Percentiles rank a stretch among this genome's conserved stretches.
phyloP scores from a whole-genome alignment of 768 basidiomycete species.

The Mycena pura region DNA sequence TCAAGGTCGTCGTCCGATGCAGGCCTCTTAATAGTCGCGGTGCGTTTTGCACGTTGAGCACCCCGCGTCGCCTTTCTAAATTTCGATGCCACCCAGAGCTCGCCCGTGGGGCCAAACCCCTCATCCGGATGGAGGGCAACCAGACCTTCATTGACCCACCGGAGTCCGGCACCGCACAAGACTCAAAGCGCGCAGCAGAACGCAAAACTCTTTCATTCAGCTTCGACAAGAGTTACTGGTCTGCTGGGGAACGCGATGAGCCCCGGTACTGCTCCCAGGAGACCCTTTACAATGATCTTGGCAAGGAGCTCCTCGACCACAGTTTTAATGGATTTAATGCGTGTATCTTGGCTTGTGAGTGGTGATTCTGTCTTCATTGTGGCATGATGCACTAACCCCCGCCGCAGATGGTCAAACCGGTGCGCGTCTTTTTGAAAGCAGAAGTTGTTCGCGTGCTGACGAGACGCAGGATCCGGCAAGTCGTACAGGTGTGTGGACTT shows the following conservation, averaged over 20 bases:
- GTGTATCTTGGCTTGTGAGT: constrained; percentile 98
- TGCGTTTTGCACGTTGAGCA: constrained; percentile 45
- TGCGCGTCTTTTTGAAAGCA: constrained; percentile 43
- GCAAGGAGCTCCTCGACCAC: constrained; percentile 93
- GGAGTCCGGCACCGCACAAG: constrained; percentile 70
- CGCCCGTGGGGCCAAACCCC: constrained; percentile 89
- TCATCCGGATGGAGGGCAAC: constrained; percentile 95
- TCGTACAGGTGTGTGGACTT: constrained; percentile 77
- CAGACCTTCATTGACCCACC: constrained; percentile 94
- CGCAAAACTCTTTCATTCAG: constrained; percentile 90
- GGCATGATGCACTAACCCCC: neutral
- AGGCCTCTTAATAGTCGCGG: constrained; percentile 95
- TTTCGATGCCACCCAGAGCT: constrained; percentile 63
- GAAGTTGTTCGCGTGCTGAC: constrained; percentile 4
- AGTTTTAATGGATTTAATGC: constrained; percentile 97
- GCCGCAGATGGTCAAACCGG: constrained; percentile 82
- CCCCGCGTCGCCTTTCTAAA: constrained; percentile 3
- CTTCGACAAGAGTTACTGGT: constrained; percentile 99
- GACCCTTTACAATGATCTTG: constrained; percentile 93
- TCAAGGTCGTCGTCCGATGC: constrained; percentile 95
- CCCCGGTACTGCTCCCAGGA: constrained; percentile 92
- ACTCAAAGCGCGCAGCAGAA: constrained; percentile 84
- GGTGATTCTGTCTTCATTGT: neutral
- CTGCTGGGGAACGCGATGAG: constrained; percentile 88
- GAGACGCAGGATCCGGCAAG: constrained; percentile 78